A percentile compares a stretch with the other conserved stretches of the same genome.
Evolutionary conservation across 306 rosid species (phyloP).

Genomic region (Acacia confusa): DNA sequence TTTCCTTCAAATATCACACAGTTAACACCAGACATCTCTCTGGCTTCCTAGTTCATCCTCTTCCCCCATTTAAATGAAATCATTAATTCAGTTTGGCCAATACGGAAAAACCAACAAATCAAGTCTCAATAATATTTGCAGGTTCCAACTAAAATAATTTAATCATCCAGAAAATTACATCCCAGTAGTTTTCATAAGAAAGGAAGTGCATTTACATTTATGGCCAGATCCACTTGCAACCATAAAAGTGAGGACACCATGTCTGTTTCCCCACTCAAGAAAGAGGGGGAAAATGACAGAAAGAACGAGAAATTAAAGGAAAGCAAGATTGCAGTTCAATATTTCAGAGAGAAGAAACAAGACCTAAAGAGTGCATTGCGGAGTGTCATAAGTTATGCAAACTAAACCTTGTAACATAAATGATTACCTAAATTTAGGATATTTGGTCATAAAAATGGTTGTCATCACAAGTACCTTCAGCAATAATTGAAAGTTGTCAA

Average conservation of each 20-base stretch:
- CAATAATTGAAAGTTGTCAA: too few species aligned
- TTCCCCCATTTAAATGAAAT: neutral
- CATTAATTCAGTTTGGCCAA: neutral
- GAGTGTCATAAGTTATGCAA: neutral
- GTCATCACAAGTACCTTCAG: neutral
- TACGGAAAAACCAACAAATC: neutral
- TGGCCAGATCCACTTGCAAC: too few species aligned
- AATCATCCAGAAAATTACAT: neutral
- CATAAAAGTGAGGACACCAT: too few species aligned
- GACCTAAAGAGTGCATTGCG: neutral
- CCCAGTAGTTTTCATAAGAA: neutral
- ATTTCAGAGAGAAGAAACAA: neutral
- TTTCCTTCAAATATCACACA: neutral
- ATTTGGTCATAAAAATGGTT: neutral
- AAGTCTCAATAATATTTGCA: neutral
- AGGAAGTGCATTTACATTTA: too few species aligned
- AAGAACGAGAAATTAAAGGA: too few species aligned
- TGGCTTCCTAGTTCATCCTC: neutral
- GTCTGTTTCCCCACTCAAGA: too few species aligned
- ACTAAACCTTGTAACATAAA: neutral
- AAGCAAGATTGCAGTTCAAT: neutral
- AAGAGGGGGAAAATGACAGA: too few species aligned
- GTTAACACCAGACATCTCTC: neutral
- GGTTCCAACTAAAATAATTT: neutral
- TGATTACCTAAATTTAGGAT: neutral